Conservation (phyloP, 2,329 filamentous ascomycete species). For the Sarocladium kiliense region DNA sequence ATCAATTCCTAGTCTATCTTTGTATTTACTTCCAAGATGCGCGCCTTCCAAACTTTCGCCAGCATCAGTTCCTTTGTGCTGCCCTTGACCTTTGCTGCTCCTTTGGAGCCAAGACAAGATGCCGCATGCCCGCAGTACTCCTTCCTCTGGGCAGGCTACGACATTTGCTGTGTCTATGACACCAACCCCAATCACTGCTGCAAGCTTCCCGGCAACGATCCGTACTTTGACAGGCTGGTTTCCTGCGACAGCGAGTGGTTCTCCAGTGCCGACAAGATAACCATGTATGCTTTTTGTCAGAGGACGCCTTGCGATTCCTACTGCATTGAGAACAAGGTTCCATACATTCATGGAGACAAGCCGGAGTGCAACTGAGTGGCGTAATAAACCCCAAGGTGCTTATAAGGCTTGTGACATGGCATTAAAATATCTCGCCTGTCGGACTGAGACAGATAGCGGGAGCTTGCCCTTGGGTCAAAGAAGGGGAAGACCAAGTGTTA, state of each 20-base stretch:
- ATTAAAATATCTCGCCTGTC: too few species aligned
- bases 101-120: neutral
- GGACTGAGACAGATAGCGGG: too few species aligned
- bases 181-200: neutral
- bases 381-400: too few species aligned
- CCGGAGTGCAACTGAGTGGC: neutral
- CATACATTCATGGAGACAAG: neutral
- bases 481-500: too few species aligned
- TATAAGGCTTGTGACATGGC: too few species aligned
- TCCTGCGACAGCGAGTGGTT: neutral
- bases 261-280: neutral
- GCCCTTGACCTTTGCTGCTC: neutral
- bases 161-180: neutral
- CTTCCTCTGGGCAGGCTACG: neutral
- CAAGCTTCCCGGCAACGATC: neutral
- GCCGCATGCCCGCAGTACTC: neutral
- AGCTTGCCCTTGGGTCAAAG: too few species aligned
- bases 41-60: neutral
- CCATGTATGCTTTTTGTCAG: neutral
- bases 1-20: neutral
- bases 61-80: neutral
- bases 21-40: neutral
- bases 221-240: neutral
- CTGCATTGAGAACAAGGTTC: neutral
- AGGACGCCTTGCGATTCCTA: neutral